A percentile compares a stretch with the other conserved stretches of the same genome.
phyloP scores from a whole-genome alignment of 176 grass and related monocot species.

The Secale cereale region DNA sequence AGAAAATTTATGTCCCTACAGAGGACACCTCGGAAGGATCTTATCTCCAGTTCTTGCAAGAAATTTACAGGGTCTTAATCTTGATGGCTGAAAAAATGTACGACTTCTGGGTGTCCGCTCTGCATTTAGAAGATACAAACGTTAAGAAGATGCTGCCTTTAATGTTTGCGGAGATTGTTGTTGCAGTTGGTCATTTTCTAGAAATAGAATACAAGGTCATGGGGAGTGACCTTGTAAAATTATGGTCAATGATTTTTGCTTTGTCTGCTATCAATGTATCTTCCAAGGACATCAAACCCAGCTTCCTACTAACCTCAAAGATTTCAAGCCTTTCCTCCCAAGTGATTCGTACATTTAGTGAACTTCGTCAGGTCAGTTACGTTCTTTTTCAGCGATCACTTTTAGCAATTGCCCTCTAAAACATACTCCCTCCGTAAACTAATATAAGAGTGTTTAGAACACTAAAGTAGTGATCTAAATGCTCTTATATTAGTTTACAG shows the following conservation, averaged over 20 bases:
- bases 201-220: slow-evolving; percentile 93
- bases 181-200: slow-evolving; percentile 62
- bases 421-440: no score
- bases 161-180: slow-evolving; percentile 67
- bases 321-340: slow-evolving; percentile 70
- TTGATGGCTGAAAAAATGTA: slow-evolving; percentile 69
- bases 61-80: slow-evolving; percentile 58
- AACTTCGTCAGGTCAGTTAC: slow-evolving; percentile 93
- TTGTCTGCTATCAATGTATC: slow-evolving; percentile 68
- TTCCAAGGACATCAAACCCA: slow-evolving; percentile 57
- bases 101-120: slow-evolving; percentile 67
- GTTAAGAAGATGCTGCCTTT: slow-evolving; percentile 77
- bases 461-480: no score
- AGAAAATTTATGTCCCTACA: slow-evolving; percentile 83
- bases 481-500: no score
- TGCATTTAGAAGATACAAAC: slow-evolving; percentile 47
- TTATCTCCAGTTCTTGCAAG: slow-evolving; percentile 85
- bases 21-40: slow-evolving; percentile 72
- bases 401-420: background rate
- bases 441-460: no score
- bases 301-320: slow-evolving; percentile 56
- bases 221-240: slow-evolving; percentile 54
- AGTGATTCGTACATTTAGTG: slow-evolving; percentile 74
- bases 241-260: slow-evolving; percentile 89
- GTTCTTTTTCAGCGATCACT: slow-evolving; percentile 20